A percentile compares a stretch with the other conserved stretches of the same genome.
Evolutionary conservation across 2,329 filamentous ascomycete genomes (phyloP).

Genomic region (Seiridium unicorne): DNA sequence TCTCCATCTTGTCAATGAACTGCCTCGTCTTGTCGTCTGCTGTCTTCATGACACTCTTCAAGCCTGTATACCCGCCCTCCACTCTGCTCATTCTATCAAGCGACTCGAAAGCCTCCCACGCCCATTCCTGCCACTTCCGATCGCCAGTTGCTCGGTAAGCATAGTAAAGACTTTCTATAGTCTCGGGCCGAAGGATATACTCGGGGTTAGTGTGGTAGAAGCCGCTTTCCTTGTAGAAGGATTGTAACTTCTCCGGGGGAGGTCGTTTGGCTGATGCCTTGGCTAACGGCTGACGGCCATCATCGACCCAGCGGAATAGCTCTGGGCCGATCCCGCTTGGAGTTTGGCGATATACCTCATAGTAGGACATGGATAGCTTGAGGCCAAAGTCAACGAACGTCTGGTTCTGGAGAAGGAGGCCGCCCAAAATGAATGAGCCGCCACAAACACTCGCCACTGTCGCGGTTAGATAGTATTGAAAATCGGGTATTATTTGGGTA

Average conservation of each 20-base stretch:
- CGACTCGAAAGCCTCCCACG: no score
- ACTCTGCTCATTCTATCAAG: no score
- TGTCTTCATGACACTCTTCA: no score
- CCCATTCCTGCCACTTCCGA: no score
- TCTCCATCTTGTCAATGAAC: no score
- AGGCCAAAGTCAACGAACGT: constrained; percentile 75
- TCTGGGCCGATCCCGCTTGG: constrained; percentile 77
- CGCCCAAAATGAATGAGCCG: constrained; percentile 82
- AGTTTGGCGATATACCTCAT: constrained; percentile 68
- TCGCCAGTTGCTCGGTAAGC: no score
- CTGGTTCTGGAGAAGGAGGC: constrained; percentile 62
- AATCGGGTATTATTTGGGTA: not conserved
- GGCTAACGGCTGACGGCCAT: constrained; percentile 20
- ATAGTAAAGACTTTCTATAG: no score
- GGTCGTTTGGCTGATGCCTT: not conserved
- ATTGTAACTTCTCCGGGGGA: not conserved
- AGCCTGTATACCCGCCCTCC: no score
- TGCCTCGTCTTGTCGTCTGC: no score
- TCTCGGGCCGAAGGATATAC: not conserved
- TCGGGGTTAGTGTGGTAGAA: not conserved
- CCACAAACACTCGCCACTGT: constrained; percentile 78
- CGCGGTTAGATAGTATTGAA: not conserved
- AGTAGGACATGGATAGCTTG: constrained; percentile 68
- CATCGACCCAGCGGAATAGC: constrained; percentile 60
- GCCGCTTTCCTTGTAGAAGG: not conserved